A percentile compares a stretch with the other conserved stretches of the same genome.
phyloP scores from a whole-genome alignment of 2,329 filamentous ascomycete species.

The Colletotrichum plurivorum region DNA sequence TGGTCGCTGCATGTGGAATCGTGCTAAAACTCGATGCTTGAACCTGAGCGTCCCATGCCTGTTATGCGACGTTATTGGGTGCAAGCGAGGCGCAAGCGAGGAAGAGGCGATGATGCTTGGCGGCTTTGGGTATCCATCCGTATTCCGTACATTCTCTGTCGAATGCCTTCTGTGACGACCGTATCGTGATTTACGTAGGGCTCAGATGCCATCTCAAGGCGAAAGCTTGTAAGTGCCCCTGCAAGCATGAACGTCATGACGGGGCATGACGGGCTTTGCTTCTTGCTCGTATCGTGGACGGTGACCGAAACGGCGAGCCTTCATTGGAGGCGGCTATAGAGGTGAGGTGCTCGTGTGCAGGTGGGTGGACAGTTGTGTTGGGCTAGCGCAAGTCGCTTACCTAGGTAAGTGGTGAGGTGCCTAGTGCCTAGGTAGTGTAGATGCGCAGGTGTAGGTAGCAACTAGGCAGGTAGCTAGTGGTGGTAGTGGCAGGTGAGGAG shows the following conservation, averaged over 20 bases:
- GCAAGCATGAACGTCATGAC: constrained; percentile 29
- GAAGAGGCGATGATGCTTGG: too few relatives aligned
- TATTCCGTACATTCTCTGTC: too few relatives aligned
- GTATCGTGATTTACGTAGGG: not conserved
- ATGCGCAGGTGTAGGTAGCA: too few relatives aligned
- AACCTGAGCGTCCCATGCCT: too few relatives aligned
- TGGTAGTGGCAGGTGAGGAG: constrained; percentile 10
- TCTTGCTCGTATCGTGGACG: constrained; percentile 2
- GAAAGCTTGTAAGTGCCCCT: constrained; percentile 18
- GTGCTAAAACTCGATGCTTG: too few relatives aligned
- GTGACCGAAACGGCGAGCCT: constrained; percentile 11
- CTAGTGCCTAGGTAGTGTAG: not conserved
- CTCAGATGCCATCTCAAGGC: not conserved
- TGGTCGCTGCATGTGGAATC: too few relatives aligned
- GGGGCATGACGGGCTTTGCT: constrained; percentile 19
- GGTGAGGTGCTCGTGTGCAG: constrained; percentile 16
- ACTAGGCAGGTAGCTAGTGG: too few relatives aligned
- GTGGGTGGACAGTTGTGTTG: not conserved
- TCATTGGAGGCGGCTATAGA: constrained; percentile 33
- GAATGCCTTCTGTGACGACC: not conserved
- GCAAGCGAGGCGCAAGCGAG: too few relatives aligned
- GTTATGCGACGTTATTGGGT: too few relatives aligned
- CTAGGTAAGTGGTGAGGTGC: not conserved
- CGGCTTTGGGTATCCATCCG: too few relatives aligned
- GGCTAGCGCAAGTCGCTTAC: constrained; percentile 3